These are phyloP conservation scores for Leucocoprinus birnbaumii DNA, from an alignment of 768 basidiomycete species.

Conservation along the genomic window DNA sequence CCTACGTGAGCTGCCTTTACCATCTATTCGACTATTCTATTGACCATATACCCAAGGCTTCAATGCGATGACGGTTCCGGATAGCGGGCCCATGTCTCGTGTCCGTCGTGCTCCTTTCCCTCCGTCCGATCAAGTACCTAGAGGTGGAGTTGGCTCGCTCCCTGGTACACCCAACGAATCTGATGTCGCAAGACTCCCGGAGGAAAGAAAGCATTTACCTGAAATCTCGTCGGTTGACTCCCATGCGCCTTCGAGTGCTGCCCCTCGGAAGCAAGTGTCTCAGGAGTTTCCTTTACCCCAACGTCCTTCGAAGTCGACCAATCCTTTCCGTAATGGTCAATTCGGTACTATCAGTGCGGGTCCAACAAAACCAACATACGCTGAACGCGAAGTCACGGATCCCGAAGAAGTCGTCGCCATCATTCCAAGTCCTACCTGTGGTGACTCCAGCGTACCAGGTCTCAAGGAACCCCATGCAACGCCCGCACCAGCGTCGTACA, in stretches of 20 bases:
- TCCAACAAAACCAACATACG: background rate
- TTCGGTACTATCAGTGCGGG: background rate
- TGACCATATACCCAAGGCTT: background rate
- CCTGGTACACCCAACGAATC: conserved; percentile 43
- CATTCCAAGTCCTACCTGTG: background rate
- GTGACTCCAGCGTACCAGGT: background rate
- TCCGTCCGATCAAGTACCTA: conserved; percentile 8
- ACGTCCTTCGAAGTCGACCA: background rate
- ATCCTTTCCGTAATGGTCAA: background rate
- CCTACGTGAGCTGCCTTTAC: background rate
- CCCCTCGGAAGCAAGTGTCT: background rate
- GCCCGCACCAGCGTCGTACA: background rate
- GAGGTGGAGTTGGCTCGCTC: conserved; percentile 45
- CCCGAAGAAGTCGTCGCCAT: background rate
- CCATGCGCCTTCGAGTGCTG: background rate
- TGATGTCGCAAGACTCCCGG: conserved; percentile 46
- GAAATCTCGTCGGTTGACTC: background rate
- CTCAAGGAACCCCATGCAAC: background rate
- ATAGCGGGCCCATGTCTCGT: background rate
- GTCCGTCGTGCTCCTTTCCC: background rate
- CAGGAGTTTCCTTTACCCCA: background rate
- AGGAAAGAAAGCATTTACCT: conserved; percentile 30
- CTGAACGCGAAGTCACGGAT: background rate
- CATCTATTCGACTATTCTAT: too few relatives aligned
- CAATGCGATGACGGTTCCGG: background rate